A percentile compares a stretch with the other conserved stretches of the same genome.
Evolutionary conservation across 1,284 basidiomycete genomes (phyloP).

Genomic region (Wolfiporia cocos): DNA sequence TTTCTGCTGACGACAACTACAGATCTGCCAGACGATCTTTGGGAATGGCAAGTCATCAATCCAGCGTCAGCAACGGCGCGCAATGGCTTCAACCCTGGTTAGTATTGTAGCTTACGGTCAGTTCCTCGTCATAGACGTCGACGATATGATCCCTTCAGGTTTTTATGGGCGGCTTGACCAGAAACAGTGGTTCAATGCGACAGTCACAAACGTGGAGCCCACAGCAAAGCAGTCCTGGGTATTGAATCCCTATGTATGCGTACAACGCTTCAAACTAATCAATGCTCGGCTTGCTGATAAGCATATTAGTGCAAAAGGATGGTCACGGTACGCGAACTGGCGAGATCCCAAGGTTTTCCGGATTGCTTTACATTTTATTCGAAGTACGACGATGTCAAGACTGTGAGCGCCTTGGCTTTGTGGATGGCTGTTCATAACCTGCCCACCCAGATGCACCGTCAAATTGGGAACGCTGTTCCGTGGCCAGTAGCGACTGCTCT

Average conservation of each 20-base stretch:
- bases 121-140: no score
- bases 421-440: not conserved
- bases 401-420: constrained; percentile 35
- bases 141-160: constrained; percentile 35
- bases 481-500: constrained; percentile 56
- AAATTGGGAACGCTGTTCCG: constrained; percentile 75
- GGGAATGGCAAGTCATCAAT: constrained; percentile 50
- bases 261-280: not conserved
- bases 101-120: no score
- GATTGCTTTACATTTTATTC: constrained; percentile 61
- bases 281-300: not conserved
- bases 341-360: constrained; percentile 72
- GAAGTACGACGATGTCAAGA: constrained; percentile 42
- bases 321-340: constrained; percentile 66
- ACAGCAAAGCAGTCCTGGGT: constrained; percentile 68
- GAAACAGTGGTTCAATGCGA: constrained; percentile 55
- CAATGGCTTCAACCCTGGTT: constrained; percentile 42
- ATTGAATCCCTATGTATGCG: constrained; percentile 53
- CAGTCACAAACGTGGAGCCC: constrained; percentile 67
- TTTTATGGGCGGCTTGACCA: constrained; percentile 55
- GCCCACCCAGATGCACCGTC: constrained; percentile 56
- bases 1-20: constrained; percentile 1
- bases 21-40: constrained; percentile 31
- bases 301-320: constrained; percentile 50
- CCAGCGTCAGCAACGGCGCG: constrained; percentile 49